phyloP scores from a whole-genome alignment of 345 rosid species.

The Brassica nigra region DNA sequence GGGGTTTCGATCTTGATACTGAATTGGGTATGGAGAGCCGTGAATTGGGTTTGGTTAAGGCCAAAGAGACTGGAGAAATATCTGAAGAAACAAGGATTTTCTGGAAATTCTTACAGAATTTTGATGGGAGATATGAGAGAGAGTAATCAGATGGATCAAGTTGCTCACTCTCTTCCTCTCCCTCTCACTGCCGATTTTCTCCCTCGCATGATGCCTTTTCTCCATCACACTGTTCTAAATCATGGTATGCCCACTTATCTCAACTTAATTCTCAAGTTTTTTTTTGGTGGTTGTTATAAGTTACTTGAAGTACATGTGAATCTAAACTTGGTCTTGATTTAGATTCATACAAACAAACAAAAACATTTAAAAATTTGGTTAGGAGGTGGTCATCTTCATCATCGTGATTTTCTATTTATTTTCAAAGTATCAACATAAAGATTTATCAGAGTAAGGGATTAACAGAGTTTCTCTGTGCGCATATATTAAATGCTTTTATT shows the following conservation, averaged over 20 bases:
- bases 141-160: constrained; percentile 34
- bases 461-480: background rate
- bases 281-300: background rate
- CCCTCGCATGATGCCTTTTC: constrained; percentile 46
- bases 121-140: constrained; percentile 48
- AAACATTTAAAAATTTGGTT: background rate
- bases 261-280: background rate
- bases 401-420: background rate
- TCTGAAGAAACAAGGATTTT: constrained; percentile 52
- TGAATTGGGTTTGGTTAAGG: constrained; percentile 53
- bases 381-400: constrained; percentile 24
- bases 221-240: constrained; percentile 38
- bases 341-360: background rate
- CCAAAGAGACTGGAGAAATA: constrained; percentile 49
- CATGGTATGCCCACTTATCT: constrained; percentile 41
- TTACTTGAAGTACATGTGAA: constrained; percentile 11
- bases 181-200: constrained; percentile 37
- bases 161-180: constrained; percentile 45
- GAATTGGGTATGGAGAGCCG: constrained; percentile 41
- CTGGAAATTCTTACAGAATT: constrained; percentile 49
- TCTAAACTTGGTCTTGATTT: constrained; percentile 5
- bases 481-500: background rate
- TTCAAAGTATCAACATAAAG: background rate
- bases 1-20: constrained; percentile 37
- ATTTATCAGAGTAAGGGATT: background rate